Base-by-base conservation (phyloP, 2,329 filamentous ascomycete genomes). In the Diaporthe sp. region DNA sequence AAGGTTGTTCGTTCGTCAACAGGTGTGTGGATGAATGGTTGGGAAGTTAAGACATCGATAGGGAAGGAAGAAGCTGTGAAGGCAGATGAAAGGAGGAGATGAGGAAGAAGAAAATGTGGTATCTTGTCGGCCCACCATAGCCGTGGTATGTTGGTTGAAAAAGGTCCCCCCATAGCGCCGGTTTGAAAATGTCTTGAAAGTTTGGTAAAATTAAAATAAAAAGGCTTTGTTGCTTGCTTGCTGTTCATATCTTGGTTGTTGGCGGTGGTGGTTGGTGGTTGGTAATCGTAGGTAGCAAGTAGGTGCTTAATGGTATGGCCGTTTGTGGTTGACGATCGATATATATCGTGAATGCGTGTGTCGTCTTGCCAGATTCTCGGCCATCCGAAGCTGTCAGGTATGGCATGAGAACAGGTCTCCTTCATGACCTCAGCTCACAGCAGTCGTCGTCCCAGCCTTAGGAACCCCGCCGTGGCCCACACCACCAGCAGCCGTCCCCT, bases 171-270 rank as follows among this genome's bases (percentile, higher is more conserved):
- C 44, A 17, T 25, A 39, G 63, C 63, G 63, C 63, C 63, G 63
- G 63, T 53, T 39, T 27, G 44, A 68, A 66, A 68, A 68, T 68
- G 63, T 68, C 47, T 37, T n/a, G n/a, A n/a, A 68, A 66, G 44
- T 27, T 27, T 35, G 63, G 32, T 68, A 39, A n/a, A n/a, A 53
- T 68, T 53, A 68, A 53, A 68, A 25, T 37, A 35, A 27, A n/a
- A n/a, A n/a, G n/a, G n/a, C n/a, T 25, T 8, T 53, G 44, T 51
- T 17, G n/a, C 1, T 22, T 6, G n/a, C n/a, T 39, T 39, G 47
- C 2, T 68, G 44, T 22, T 35, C 22, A 17, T 65, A 12, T 47
- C 22, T 17, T 13, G n/a, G 15, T 37, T 17, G 30, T 10, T 27
- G 5, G 42, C 27, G 15, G 0, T 39, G 32, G 30, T 37, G 44